Evolutionary conservation across 1,284 basidiomycete species (phyloP).

Genomic region (Golubevia pallescens): DNA sequence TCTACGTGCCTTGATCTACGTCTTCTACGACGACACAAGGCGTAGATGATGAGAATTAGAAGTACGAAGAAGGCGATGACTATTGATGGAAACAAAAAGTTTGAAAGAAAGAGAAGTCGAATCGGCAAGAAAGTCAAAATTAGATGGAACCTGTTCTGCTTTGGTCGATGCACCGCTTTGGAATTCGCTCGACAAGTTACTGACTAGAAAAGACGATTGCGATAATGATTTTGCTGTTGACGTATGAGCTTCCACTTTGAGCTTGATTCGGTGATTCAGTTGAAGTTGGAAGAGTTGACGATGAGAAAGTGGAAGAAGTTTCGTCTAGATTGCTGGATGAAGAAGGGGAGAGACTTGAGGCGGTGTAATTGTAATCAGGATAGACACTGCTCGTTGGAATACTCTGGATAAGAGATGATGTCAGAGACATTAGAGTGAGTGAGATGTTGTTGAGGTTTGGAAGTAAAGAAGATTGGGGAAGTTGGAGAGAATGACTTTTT

Average conservation of each 20-base stretch:
- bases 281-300: too few relatives aligned
- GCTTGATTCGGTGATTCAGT: too few relatives aligned
- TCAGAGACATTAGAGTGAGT: too few relatives aligned
- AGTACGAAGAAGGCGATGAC: neutral
- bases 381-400: too few relatives aligned
- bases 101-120: neutral
- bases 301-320: too few relatives aligned
- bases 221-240: neutral
- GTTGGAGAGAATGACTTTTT: too few relatives aligned
- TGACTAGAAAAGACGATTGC: neutral
- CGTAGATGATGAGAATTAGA: neutral
- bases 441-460: too few relatives aligned
- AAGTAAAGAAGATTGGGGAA: too few relatives aligned
- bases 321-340: too few relatives aligned
- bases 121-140: neutral
- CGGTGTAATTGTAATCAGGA: too few relatives aligned
- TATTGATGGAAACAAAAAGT: neutral
- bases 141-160: neutral
- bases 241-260: neutral
- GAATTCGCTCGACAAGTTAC: neutral
- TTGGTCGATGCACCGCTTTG: neutral
- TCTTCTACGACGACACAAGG: neutral
- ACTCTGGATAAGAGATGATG: too few relatives aligned
- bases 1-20: neutral
- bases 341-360: too few relatives aligned